phyloP scores from a whole-genome alignment of 805 yeast genomes.

The Nakazawaea holstii region DNA sequence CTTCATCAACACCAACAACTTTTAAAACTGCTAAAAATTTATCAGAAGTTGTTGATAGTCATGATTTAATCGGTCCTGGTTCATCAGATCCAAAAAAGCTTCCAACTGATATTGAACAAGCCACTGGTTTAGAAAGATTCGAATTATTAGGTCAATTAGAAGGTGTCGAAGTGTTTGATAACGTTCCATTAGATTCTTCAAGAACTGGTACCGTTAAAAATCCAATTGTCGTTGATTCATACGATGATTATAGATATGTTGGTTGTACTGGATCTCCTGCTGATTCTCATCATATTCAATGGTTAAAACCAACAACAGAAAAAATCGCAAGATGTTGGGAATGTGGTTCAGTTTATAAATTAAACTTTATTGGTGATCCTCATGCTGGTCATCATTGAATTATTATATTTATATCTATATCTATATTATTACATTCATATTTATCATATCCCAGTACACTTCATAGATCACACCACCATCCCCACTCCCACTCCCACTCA shows the following conservation, averaged over 20 bases:
- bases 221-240: constrained; percentile 86
- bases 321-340: constrained; percentile 96
- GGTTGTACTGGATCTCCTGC: constrained; percentile 98
- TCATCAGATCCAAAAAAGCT: constrained; percentile 70
- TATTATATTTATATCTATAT: neutral
- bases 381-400: constrained; percentile 49
- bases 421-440: neutral
- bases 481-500: no score
- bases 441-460: no score
- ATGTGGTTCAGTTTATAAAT: constrained; percentile 91
- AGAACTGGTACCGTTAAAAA: constrained; percentile 88
- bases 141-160: constrained; percentile 91
- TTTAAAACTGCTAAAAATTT: constrained; percentile 62
- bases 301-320: constrained; percentile 84
- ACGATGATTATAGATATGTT: constrained; percentile 88
- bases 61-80: constrained; percentile 85
- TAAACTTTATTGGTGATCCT: constrained; percentile 83
- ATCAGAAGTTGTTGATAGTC: constrained; percentile 74
- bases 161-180: constrained; percentile 92
- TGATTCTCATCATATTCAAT: constrained; percentile 83
- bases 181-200: constrained; percentile 79
- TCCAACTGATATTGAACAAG: constrained; percentile 93
- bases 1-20: constrained; percentile 24
- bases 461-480: no score
- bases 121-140: constrained; percentile 97